These are phyloP conservation scores for Hypomyces rosellus DNA, from an alignment of 2,329 filamentous ascomycete genomes.

Conservation along the genomic window DNA sequence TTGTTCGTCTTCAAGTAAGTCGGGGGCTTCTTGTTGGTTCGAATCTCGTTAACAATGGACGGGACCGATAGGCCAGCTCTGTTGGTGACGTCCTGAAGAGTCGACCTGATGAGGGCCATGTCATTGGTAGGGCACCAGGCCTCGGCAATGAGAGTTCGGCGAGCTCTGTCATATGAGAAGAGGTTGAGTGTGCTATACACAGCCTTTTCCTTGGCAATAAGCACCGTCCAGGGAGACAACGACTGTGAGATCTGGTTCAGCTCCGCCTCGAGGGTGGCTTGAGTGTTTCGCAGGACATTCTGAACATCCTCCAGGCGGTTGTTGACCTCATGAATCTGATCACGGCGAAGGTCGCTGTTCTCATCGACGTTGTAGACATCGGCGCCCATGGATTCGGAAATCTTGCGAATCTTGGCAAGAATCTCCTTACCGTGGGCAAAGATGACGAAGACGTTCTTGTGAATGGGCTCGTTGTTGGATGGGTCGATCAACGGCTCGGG, in stretches of 20 bases:
- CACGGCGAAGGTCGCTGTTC: conserved; percentile 88
- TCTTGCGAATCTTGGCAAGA: conserved; percentile 97
- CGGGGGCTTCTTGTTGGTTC: conserved; percentile 92
- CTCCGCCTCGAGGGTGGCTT: conserved; percentile 87
- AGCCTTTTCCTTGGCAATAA: conserved; percentile 97
- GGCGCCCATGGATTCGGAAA: conserved; percentile 93
- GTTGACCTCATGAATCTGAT: conserved; percentile 97
- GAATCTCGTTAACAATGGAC: conserved; percentile 97
- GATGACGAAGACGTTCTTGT: conserved; percentile 99
- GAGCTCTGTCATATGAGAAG: conserved; percentile 92
- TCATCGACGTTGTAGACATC: conserved; percentile 96
- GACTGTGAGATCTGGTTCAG: conserved; percentile 89
- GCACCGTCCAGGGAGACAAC: conserved; percentile 92
- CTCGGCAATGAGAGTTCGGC: conserved; percentile 94
- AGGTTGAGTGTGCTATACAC: conserved; percentile 93
- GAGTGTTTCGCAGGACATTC: conserved; percentile 90
- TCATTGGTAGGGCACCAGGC: conserved; percentile 96
- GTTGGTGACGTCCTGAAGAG: conserved; percentile 93
- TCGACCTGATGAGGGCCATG: conserved; percentile 81
- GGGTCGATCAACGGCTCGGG: conserved; percentile 89
- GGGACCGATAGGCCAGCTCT: conserved; percentile 92
- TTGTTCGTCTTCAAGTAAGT: conserved; percentile 98
- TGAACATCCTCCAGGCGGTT: conserved; percentile 83
- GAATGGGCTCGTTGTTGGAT: conserved; percentile 80
- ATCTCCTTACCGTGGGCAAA: conserved; percentile 99